Evolutionary conservation across 768 basidiomycete species (phyloP).

Genomic region (Russula sp.): DNA sequence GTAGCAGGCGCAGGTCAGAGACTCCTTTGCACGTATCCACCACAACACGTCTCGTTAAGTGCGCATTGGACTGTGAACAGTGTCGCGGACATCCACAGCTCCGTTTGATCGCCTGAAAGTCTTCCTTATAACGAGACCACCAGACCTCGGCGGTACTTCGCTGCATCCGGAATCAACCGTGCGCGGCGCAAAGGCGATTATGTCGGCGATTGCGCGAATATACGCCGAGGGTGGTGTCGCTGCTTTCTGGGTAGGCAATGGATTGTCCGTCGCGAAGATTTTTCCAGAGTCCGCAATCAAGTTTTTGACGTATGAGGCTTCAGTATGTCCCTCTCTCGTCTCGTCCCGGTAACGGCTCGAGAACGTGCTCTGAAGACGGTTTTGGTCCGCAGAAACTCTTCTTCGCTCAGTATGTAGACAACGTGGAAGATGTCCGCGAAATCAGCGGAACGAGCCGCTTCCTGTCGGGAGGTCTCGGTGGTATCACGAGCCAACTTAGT

Average conservation of each 20-base stretch:
- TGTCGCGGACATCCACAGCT: conserved; percentile 93
- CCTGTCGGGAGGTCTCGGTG: conserved; percentile 92
- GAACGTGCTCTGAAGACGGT: conserved; percentile 9
- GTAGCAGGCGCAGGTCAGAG: conserved; percentile 86
- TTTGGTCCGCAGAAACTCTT: conserved; percentile 70
- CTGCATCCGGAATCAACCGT: conserved; percentile 45
- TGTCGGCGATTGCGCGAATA: conserved; percentile 71
- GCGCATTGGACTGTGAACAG: conserved; percentile 42
- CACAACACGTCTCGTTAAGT: background rate
- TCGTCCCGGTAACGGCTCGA: background rate
- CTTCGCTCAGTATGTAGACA: conserved; percentile 89
- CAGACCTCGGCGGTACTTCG: conserved; percentile 61
- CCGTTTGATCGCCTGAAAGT: conserved; percentile 97
- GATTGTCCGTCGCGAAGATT: conserved; percentile 90
- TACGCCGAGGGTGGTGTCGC: conserved; percentile 86
- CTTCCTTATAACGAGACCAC: conserved; percentile 88
- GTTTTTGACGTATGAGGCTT: conserved; percentile 92
- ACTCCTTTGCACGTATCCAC: background rate
- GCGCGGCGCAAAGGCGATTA: conserved; percentile 62
- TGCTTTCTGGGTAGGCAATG: conserved; percentile 98
- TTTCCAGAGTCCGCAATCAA: conserved; percentile 99
- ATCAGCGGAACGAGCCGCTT: conserved; percentile 90
- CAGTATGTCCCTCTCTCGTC: conserved; percentile 49
- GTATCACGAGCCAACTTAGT: conserved; percentile 91
- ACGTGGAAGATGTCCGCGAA: conserved; percentile 68